These are phyloP conservation scores for Xeromyces bisporus DNA, from an alignment of 495 filamentous ascomycete genomes.

Conservation along the genomic window DNA sequence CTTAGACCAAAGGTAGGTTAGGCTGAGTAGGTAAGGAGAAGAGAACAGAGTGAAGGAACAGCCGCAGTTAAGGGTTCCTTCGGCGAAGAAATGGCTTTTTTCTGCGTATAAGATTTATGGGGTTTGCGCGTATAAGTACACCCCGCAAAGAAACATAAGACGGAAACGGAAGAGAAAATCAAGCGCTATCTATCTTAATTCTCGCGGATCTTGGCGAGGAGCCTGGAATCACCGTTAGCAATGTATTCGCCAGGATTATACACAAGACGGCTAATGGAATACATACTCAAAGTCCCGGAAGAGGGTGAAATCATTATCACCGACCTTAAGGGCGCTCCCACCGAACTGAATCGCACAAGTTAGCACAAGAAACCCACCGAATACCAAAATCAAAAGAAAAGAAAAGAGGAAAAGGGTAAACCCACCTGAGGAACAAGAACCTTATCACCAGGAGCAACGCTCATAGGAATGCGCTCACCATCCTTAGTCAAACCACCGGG, in stretches of 20 bases:
- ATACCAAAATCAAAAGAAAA: background rate
- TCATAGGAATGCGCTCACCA: slow-evolving; percentile 67
- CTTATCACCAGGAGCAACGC: slow-evolving; percentile 69
- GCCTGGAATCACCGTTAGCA: slow-evolving; percentile 29
- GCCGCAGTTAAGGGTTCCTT: too few species aligned
- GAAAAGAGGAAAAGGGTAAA: slow-evolving; percentile 2
- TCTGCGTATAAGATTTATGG: too few species aligned
- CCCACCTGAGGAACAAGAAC: slow-evolving; percentile 94
- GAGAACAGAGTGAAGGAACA: too few species aligned
- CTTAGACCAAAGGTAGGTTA: too few species aligned
- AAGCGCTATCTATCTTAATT: too few species aligned
- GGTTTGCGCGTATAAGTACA: too few species aligned
- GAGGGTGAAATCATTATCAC: slow-evolving; percentile 87
- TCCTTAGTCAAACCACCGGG: slow-evolving; percentile 75
- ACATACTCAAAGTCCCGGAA: slow-evolving; percentile 96
- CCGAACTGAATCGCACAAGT: slow-evolving; percentile 52
- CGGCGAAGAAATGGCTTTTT: too few species aligned
- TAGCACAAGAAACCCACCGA: background rate
- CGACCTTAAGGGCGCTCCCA: slow-evolving; percentile 89
- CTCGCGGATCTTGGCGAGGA: slow-evolving; percentile 83
- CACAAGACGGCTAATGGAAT: background rate
- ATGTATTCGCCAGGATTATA: background rate
- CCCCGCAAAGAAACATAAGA: too few species aligned
- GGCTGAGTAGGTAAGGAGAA: too few species aligned
- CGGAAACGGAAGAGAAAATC: too few species aligned